Evolutionary conservation across 176 grass and related monocot genomes (phyloP).

Genomic region (Triticum urartu): DNA sequence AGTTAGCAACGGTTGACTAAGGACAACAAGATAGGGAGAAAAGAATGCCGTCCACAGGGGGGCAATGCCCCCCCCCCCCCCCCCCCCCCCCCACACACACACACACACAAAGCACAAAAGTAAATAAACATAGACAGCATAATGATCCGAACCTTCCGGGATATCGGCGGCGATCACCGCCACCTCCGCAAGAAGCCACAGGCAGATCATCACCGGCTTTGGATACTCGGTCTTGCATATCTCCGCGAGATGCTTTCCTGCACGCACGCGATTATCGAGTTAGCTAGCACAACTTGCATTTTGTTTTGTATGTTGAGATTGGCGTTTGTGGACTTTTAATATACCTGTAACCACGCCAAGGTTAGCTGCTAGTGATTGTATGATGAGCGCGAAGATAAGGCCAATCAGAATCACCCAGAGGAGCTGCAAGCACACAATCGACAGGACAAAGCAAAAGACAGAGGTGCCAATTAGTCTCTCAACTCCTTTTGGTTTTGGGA

Average conservation of each 20-base stretch:
- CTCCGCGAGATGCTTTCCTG: slow-evolving; percentile 85
- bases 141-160: slow-evolving; percentile 57
- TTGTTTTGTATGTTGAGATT: neutral
- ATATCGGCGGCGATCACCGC: slow-evolving; percentile 89
- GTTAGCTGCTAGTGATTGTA: slow-evolving; percentile 87
- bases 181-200: slow-evolving; percentile 69
- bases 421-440: slow-evolving; percentile 41
- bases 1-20: neutral
- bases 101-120: no score
- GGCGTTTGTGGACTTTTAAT: neutral
- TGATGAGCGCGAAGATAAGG: slow-evolving; percentile 80
- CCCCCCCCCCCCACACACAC: no score
- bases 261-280: neutral
- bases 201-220: slow-evolving; percentile 48
- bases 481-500: no score
- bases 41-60: neutral
- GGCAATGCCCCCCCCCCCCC: no score
- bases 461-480: no score
- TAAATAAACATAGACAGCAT: no score
- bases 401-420: slow-evolving; percentile 91
- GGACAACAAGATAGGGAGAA: neutral
- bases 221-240: slow-evolving; percentile 83
- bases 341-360: slow-evolving; percentile 91
- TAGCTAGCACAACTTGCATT: neutral
- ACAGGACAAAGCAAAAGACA: slow-evolving; percentile 2